Evolutionary conservation across 108 stramenopile genomes (phyloP).

Genomic region (Cyclotella cryptica): DNA sequence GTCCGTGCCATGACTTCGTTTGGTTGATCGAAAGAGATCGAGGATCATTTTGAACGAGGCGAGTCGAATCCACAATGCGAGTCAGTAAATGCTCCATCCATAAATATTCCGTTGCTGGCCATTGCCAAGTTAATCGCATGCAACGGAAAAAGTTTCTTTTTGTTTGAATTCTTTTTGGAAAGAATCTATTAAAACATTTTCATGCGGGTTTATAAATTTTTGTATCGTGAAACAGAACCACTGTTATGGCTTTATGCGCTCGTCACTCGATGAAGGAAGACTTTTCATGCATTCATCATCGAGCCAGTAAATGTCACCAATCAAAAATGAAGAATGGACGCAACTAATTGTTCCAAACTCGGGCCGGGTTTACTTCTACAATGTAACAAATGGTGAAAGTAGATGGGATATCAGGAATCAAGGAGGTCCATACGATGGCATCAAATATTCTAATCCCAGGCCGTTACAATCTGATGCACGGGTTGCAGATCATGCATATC

Average conservation of each 20-base stretch:
- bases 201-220: neutral
- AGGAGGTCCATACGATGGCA: constrained; percentile 11
- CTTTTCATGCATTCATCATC: neutral
- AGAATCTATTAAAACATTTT: neutral
- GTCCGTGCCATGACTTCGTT: constrained; percentile 11
- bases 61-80: neutral
- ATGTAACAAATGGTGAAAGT: constrained; percentile 7
- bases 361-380: constrained; percentile 4
- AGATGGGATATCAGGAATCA: neutral
- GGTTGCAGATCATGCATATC: neutral
- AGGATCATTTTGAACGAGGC: constrained; percentile 7
- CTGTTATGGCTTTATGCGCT: neutral
- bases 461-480: neutral
- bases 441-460: neutral
- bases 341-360: constrained; percentile 9
- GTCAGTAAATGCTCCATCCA: neutral
- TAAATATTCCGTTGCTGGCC: neutral
- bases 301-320: neutral
- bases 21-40: constrained; percentile 21
- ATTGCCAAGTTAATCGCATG: neutral
- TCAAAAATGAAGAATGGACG: constrained; percentile 9
- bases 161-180: too few relatives aligned
- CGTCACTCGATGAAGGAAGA: neutral
- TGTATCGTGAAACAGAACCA: neutral
- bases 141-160: too few relatives aligned